These are phyloP conservation scores for Monosporascus sp. DNA, from an alignment of 2,329 filamentous ascomycete species.

Conservation along the genomic window DNA sequence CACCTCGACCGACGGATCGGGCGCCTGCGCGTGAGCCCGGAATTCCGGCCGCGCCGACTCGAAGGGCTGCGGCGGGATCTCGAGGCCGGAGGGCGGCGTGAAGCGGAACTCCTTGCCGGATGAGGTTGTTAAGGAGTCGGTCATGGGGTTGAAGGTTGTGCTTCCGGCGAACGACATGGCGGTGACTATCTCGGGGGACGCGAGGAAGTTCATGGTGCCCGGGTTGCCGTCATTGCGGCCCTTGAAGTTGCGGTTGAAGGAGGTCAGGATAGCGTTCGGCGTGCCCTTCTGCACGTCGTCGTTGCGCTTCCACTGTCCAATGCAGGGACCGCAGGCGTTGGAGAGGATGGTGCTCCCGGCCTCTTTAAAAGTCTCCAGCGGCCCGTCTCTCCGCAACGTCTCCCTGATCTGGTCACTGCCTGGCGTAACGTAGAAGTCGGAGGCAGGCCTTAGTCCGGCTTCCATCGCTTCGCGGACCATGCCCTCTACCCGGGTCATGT, in stretches of 20 bases:
- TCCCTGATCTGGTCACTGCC: slow-evolving; percentile 96
- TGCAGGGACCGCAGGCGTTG: slow-evolving; percentile 91
- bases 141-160: slow-evolving; percentile 95
- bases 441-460: slow-evolving; percentile 83
- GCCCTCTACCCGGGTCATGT: slow-evolving; percentile 93
- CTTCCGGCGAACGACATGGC: slow-evolving; percentile 90
- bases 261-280: slow-evolving; percentile 89
- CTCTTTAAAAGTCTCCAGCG: slow-evolving; percentile 75
- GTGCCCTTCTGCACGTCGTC: slow-evolving; percentile 82
- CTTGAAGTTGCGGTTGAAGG: slow-evolving; percentile 98
- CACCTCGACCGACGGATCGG: slow-evolving; percentile 66
- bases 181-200: slow-evolving; percentile 92
- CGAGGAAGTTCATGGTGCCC: slow-evolving; percentile 97
- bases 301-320: slow-evolving; percentile 91
- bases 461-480: slow-evolving; percentile 85
- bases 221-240: slow-evolving; percentile 96
- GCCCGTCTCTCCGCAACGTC: slow-evolving; percentile 84
- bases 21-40: slow-evolving; percentile 63
- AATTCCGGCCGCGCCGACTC: slow-evolving; percentile 63
- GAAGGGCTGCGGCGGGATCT: slow-evolving; percentile 61
- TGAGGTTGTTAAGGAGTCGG: slow-evolving; percentile 74
- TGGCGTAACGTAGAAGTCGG: slow-evolving; percentile 93
- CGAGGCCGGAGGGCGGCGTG: slow-evolving; percentile 66
- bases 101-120: slow-evolving; percentile 82
- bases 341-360: slow-evolving; percentile 87